phyloP scores from a whole-genome alignment of 495 filamentous ascomycete genomes.

The Monascus purpureus region DNA sequence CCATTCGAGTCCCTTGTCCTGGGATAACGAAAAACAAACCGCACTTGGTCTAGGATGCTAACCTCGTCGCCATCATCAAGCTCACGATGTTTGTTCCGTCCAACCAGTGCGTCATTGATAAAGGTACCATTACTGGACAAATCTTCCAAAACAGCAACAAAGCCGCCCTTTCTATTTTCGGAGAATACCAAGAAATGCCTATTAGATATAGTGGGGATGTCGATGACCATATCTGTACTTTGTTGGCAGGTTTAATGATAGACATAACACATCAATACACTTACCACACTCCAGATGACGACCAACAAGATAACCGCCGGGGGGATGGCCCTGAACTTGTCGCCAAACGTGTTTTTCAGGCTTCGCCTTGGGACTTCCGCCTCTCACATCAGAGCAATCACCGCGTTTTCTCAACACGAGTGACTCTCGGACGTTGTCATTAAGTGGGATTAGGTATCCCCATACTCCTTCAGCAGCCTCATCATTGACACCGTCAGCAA shows the following conservation, averaged over 20 bases:
- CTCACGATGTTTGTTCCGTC: slow-evolving; percentile 81
- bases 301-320: slow-evolving; percentile 84
- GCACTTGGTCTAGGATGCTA: slow-evolving; percentile 63
- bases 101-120: slow-evolving; percentile 82
- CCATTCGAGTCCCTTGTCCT: slow-evolving; percentile 55
- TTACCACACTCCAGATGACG: slow-evolving; percentile 89
- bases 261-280: slow-evolving; percentile 11
- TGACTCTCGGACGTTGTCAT: slow-evolving; percentile 50
- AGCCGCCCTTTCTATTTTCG: slow-evolving; percentile 69
- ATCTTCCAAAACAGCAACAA: slow-evolving; percentile 77
- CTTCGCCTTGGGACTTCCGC: slow-evolving; percentile 24
- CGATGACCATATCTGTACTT: slow-evolving; percentile 56
- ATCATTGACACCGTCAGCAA: slow-evolving; percentile 72
- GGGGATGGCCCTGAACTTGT: slow-evolving; percentile 29
- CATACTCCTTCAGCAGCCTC: slow-evolving; percentile 75
- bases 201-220: slow-evolving; percentile 82
- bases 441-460: slow-evolving; percentile 83
- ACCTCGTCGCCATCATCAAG: slow-evolving; percentile 84
- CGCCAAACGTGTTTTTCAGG: slow-evolving; percentile 16
- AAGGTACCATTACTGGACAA: slow-evolving; percentile 94
- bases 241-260: slow-evolving; percentile 6
- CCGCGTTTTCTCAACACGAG: slow-evolving; percentile 59
- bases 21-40: slow-evolving; percentile 86
- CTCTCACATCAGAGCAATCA: slow-evolving; percentile 45
- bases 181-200: slow-evolving; percentile 83